These are phyloP conservation scores for Cercophora newfieldiana DNA, from an alignment of 495 filamentous ascomycete genomes.

Conservation along the genomic window DNA sequence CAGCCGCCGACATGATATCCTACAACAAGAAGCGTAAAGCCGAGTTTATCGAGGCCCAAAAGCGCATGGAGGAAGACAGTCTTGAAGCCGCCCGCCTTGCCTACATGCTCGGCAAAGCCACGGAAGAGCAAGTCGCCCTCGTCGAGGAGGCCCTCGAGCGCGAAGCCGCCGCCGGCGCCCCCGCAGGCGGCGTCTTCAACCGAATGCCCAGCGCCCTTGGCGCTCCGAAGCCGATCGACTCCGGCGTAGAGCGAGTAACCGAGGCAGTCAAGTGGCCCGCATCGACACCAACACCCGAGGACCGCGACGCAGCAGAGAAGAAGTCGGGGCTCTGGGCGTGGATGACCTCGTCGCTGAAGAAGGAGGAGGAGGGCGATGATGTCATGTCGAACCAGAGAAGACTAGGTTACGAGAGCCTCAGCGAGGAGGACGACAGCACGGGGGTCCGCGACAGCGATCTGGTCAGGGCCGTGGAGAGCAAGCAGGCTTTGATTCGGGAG, in stretches of 20 bases:
- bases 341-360: conserved; percentile 54
- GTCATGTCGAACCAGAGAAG: conserved; percentile 32
- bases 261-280: conserved; percentile 21
- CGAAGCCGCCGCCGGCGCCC: conserved; percentile 25
- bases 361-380: conserved; percentile 55
- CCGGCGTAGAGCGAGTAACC: conserved; percentile 14
- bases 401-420: conserved; percentile 38
- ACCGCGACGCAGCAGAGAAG: conserved; percentile 20
- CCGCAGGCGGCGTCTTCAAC: conserved; percentile 29
- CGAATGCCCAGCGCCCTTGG: conserved; percentile 39
- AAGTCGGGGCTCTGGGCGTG: conserved; percentile 31
- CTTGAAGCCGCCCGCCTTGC: conserved; percentile 59
- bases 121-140: conserved; percentile 53
- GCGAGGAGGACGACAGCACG: conserved; percentile 38
- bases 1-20: conserved; percentile 80
- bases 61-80: conserved; percentile 53
- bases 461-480: conserved; percentile 39
- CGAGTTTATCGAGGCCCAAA: conserved; percentile 67
- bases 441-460: conserved; percentile 42
- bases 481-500: conserved; percentile 28
- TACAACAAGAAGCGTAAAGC: conserved; percentile 73
- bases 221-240: conserved; percentile 14
- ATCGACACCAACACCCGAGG: conserved; percentile 18
- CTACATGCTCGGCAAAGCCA: conserved; percentile 62
- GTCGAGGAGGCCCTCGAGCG: conserved; percentile 47